phyloP scores from a whole-genome alignment of 1,284 basidiomycete genomes.

The Apiotrichum domesticum region DNA sequence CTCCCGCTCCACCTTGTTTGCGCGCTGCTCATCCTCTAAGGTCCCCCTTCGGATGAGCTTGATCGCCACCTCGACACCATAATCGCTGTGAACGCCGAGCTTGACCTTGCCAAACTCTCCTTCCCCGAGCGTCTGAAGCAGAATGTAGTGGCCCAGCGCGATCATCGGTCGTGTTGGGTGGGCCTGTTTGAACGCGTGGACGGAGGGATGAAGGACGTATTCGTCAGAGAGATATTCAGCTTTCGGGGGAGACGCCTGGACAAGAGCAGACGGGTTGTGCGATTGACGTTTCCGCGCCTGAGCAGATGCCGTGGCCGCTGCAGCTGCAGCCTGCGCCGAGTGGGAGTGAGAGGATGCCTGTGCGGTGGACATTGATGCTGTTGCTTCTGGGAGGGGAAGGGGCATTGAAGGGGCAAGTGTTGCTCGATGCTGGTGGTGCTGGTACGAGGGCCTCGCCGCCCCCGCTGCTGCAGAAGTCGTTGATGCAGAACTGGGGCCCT shows the following conservation, averaged over 20 bases:
- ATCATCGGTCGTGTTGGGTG: conserved; percentile 81
- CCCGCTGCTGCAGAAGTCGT: neutral
- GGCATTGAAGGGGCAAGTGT: conserved; percentile 29
- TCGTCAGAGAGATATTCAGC: conserved; percentile 43
- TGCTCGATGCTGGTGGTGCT: conserved; percentile 5
- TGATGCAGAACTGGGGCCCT: neutral
- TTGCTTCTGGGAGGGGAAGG: conserved; percentile 25
- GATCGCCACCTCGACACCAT: conserved; percentile 98
- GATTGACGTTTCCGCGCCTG: conserved; percentile 36
- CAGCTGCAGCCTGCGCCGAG: conserved; percentile 12
- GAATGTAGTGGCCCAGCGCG: conserved; percentile 89
- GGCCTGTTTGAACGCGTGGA: conserved; percentile 71
- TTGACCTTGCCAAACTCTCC: conserved; percentile 99
- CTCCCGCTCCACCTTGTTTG: conserved; percentile 95
- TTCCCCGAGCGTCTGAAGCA: conserved; percentile 90
- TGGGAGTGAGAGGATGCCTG: conserved; percentile 28
- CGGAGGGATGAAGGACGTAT: conserved; percentile 64
- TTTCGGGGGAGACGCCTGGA: conserved; percentile 29
- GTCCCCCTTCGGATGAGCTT: conserved; percentile 94
- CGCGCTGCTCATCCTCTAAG: conserved; percentile 76
- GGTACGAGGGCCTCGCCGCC: neutral
- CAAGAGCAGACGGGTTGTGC: conserved; percentile 38
- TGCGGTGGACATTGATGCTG: conserved; percentile 21
- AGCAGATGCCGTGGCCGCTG: neutral
- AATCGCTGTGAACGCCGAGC: conserved; percentile 86